Base-by-base conservation (phyloP, 2,329 filamentous ascomycete species). In the Aureobasidium sp. region DNA sequence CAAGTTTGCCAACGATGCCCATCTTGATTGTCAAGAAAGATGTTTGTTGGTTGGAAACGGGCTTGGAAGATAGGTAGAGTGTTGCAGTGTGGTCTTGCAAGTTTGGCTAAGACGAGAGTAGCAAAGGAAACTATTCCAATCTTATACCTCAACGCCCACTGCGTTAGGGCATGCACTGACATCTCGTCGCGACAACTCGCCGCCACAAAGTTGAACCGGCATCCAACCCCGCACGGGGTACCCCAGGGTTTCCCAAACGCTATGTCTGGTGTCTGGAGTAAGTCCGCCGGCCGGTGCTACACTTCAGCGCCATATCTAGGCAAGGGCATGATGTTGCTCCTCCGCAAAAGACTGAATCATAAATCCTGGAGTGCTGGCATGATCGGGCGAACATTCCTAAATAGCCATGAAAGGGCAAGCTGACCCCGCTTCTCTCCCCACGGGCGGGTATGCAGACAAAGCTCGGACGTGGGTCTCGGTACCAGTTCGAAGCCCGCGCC, bases 1-100 rank as follows among this genome's bases (percentile, higher is more conserved):
- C 41, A 39, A 59, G 11, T 2, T 63, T 61, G 65, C 67, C 65
- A 41, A 45, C 55, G 27, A 62, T n/a, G 15, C 20, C 51, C 45
- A 62, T 49, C 31, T 65, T 64, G 17, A 62, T 58, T 48, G 59
- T 31, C 17, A 17, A 56, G 17, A 29, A 12, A 27, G 27, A 27
- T 31, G 39, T 5, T 17, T 47, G 25, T 31, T 2, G 25, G 15
- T 11, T 29, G 11, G 25, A 29, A 15, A 29, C n/a, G 5, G 25
- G 5, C 14, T 29, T 11, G 0, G 44, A 11, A 47, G 25, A 29
- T 17, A 31, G 25, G 29, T 8, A 5, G 42, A 45, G 20, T 17
- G 9, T 47, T 25, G 5, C 20, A 45, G 17, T 45, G 42, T 45
- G 20, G 22, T 17, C 29, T n/a, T 5, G n/a, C 44, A 17, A 47